Base-by-base conservation (phyloP, 768 basidiomycete genomes). In the Lepiota brunneoincarnata region DNA sequence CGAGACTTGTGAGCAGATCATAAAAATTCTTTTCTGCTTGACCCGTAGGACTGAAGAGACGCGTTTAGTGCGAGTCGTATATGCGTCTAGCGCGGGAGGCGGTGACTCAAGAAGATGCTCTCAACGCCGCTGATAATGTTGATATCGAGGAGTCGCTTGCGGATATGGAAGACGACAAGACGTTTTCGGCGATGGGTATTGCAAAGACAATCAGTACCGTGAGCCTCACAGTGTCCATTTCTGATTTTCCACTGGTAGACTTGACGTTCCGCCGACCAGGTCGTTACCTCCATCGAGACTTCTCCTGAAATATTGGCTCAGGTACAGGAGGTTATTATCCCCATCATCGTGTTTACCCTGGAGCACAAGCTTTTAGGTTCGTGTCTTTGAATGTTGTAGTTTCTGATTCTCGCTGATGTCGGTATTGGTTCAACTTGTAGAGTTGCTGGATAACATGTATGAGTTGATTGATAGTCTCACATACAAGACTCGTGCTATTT, bases 371-470 rank as follows among this genome's bases (percentile, higher is more conserved):
- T 90, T 18, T 74, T 93, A 48, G 91, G 92, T 90, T 51, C 37
- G 81, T 70, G 6, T 10, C 21, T 49, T 18, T 10, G 40, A 15
- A 24, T 49, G n/a, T 38, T 43, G n/a, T 40, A 24, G 1, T 38
- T n/a, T 9, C 24, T n/a, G 28, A 12, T 9, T 3, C 15, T 28
- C 17, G 23, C 49, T 47, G 17, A 49, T 41, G 23, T 49, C 36
- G 47, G 43, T 46, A 24, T 34, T 50, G 21, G 35, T 54, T 56
- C 28, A 9, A n/a, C n/a, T 46, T 57, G 9, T 61, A 91, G 93
- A 96, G 63, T 72, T 95, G 39, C 87, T 91, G 63, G 92, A 93
- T 69, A 89, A 91, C 64, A 82, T 90, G 75, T 93, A 87, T 66
- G 91, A 93, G 59, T 72, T 95, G 48, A 82, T 92, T 46, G 93